Base-by-base conservation (phyloP, 2,329 filamentous ascomycete genomes). In the Fusarium heterosporum region DNA sequence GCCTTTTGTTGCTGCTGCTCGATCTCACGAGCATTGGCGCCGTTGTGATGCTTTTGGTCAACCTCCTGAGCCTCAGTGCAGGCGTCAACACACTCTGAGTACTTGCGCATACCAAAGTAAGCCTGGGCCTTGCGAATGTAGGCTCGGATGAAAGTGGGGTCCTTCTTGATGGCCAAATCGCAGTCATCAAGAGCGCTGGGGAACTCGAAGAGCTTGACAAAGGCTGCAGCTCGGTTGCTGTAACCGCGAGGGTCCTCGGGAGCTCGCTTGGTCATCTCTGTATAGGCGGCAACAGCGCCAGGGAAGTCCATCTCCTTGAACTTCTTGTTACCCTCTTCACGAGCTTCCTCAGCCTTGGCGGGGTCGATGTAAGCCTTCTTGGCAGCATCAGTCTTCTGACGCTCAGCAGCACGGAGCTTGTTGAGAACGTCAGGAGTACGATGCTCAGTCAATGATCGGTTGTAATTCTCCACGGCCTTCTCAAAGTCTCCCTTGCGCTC, bases 221-320 rank as follows among this genome's bases (percentile, higher is more conserved):
- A 93, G 43, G 96, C 96, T 6, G 96, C 96, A 8, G 96, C 96
- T 72, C 96, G 93, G 86, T 99, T 99, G 78, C 92, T 96, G 86
- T 96, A 99, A 41, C 96, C 95, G 72, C 96, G 90, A 39, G 96
- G 90, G 76, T 99, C 96, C 1, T 96, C 87, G 8, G 96, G 96
- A 1, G 93, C 91, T 59, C 96, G 93, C 87, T 97, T 97, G 80
- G 91, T 91, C 94, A 98, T 97, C 83, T 99, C 96, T 2, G 85
- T 88, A 83, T 99, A 99, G 1, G 95, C 93, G 42, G 93, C 93
- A 28, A 99, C 94, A 11, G 96, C 96, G 52, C 88, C 96, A 12
- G 96, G 95, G 92, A 94, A 98, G 80, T 99, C 94, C 30, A 87
- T 90, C 74, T 93, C 93, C 85, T 98, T 98, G 87, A 99, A 99